Base-by-base conservation (phyloP, 1,139 yeast species). In the Geotrichum candidum region DNA sequence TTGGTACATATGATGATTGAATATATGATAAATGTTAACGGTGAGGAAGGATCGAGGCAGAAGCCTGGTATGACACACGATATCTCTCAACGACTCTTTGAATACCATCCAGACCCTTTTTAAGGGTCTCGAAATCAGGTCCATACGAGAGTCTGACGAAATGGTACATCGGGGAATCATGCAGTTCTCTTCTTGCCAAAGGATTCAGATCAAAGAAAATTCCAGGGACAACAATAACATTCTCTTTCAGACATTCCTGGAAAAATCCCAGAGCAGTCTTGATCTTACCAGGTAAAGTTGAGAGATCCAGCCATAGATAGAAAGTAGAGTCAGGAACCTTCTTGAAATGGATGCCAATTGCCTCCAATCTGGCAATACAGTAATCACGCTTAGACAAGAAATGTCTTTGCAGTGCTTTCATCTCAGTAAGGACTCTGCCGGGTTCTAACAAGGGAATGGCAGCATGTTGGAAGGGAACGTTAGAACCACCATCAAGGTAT, bases 121-220 rank as follows among this genome's bases (percentile, higher is more conserved):
- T 83, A 68, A 84, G 76, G 54, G 80, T 80, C 50, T 77, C 79
- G 66, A 84, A 67, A 65, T 84, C 87, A 2, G 89, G 88, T 1
- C 89, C 89, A 68, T 84, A 85, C 66, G 87, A 83, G 62, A 85
- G 75, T 69, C 89, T 77, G 11, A 84, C 86, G 67, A 79, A 84
- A 65, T 84, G 82, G 69, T 83, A 84, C 87, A 86, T 84, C 58
- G 83, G 85, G 31, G 83, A 84, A 66, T 84, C 88, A 66, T 81
- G 85, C 63, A 85, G 74, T 61, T 82, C 81, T 60, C 86, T 79
- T 73, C 85, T 81, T 68, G 85, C 84, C 66, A 84, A 81, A 13
- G 88, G 88, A 68, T 85, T 85, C 67, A 85, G 78, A 70, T 84
- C 84, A 70, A 85, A 85, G 77, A 84, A 84, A 66, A 85, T 84